phyloP scores from a whole-genome alignment of 345 rosid species.

The Toxicodendron radicans region DNA sequence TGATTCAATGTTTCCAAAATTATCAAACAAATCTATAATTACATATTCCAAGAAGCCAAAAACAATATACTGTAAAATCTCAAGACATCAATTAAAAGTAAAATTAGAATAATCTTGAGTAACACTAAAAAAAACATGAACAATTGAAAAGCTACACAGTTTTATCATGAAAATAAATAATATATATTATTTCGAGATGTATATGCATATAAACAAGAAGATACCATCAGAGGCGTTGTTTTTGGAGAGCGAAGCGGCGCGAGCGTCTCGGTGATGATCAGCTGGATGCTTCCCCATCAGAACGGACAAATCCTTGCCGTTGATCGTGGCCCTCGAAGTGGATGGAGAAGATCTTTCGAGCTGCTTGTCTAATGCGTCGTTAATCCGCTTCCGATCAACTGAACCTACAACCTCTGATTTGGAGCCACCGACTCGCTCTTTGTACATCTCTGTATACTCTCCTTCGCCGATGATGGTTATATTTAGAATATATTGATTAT shows the following conservation, averaged over 20 bases:
- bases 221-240: conserved; percentile 67
- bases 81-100: background rate
- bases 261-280: conserved; percentile 53
- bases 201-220: background rate
- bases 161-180: too few species aligned
- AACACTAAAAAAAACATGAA: too few species aligned
- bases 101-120: background rate
- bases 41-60: background rate
- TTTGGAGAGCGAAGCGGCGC: conserved; percentile 49
- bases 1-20: background rate
- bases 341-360: conserved; percentile 80
- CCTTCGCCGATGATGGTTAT: conserved; percentile 12
- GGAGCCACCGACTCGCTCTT: conserved; percentile 61
- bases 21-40: background rate
- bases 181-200: too few species aligned
- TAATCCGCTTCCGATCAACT: conserved; percentile 80
- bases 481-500: background rate
- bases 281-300: conserved; percentile 54
- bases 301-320: conserved; percentile 67
- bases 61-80: background rate
- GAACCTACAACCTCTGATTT: conserved; percentile 51
- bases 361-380: conserved; percentile 68
- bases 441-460: conserved; percentile 34
- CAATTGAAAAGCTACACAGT: too few species aligned
- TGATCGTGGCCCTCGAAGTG: conserved; percentile 49